Evolutionary conservation across 768 basidiomycete species (phyloP).

Genomic region (Imleria badia): DNA sequence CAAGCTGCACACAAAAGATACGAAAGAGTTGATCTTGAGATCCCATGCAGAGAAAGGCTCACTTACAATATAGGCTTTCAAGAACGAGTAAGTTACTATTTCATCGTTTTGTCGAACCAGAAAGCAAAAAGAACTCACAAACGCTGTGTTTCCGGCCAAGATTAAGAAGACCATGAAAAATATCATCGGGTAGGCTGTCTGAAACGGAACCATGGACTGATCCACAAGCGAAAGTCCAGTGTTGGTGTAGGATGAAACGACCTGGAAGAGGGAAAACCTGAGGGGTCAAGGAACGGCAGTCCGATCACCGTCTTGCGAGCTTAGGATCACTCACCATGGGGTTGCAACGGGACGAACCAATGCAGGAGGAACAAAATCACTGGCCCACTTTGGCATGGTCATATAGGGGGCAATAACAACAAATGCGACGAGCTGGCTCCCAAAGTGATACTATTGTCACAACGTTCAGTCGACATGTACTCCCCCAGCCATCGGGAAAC

Average conservation of each 20-base stretch:
- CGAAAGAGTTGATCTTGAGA: background rate
- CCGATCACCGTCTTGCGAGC: background rate
- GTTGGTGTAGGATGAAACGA: slow-evolving; percentile 85
- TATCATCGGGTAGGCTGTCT: slow-evolving; percentile 80
- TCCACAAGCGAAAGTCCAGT: slow-evolving; percentile 87
- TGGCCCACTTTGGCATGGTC: slow-evolving; percentile 54
- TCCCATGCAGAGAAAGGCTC: background rate
- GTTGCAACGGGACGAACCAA: slow-evolving; percentile 55
- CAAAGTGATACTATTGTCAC: slow-evolving; percentile 69
- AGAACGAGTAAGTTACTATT: background rate
- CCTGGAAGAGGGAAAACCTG: slow-evolving; percentile 86
- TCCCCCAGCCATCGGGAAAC: slow-evolving; percentile 28
- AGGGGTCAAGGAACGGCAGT: background rate
- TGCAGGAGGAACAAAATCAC: slow-evolving; percentile 58
- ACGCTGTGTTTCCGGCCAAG: slow-evolving; percentile 90
- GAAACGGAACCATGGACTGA: slow-evolving; percentile 90
- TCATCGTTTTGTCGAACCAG: background rate
- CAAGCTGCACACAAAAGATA: slow-evolving; percentile 44
- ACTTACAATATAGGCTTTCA: slow-evolving; percentile 83
- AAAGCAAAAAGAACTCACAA: slow-evolving; percentile 56
- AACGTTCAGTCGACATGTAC: background rate
- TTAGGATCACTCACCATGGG: slow-evolving; percentile 53
- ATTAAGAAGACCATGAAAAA: slow-evolving; percentile 70
- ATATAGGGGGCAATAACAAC: slow-evolving; percentile 83
- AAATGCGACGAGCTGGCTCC: slow-evolving; percentile 66